Base-by-base conservation (phyloP, 2,329 filamentous ascomycete genomes). In the Bipolaris sorokiniana region DNA sequence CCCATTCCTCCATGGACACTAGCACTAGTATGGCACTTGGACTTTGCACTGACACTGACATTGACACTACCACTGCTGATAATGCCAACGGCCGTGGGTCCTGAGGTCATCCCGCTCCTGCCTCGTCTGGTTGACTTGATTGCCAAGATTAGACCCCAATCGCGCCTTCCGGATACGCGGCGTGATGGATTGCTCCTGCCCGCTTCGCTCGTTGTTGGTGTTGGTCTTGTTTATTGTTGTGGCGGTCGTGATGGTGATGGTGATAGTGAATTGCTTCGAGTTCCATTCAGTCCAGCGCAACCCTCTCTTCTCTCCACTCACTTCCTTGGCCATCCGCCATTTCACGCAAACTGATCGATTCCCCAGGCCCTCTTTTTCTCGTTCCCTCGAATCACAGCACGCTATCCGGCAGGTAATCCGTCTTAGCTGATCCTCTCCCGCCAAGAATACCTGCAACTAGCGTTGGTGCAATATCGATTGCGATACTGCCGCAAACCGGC, bases 401-500 rank as follows among this genome's bases (percentile, higher is more conserved):
- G 38, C 38, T 42, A 54, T 33, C 54, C 54, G 54, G 54, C 54
- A 49, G 38, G 38, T 41, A 33, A 49, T 54, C 54, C 54, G 54
- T 48, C 50, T 54, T 57, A 57, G 54, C 54, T 57, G 54, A 50
- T 54, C 38, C 44, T 57, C 44, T 45, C 38, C 23, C 38, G 50
- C 54, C 50, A 54, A 56, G 54, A 28, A 49, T 48, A 13, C 46
- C 50, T 57, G 54, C 54, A 54, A 45, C 54, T 57, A 57, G 54
- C 48, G 36, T 44, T 56, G 54, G 54, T 56, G 54, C 54, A 53
- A 53, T 56, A 53, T 37, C 49, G 40, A 53, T 44, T 52, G 54
- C 54, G 42, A 53, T 47, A 52, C 44, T 46, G 40, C 36, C 44
- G 36, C 18, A 28, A 53, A n/a, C 50, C 36, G 37, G 44, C 26